These are phyloP conservation scores for Russula foetens DNA, from an alignment of 768 basidiomycete genomes.

Conservation along the genomic window DNA sequence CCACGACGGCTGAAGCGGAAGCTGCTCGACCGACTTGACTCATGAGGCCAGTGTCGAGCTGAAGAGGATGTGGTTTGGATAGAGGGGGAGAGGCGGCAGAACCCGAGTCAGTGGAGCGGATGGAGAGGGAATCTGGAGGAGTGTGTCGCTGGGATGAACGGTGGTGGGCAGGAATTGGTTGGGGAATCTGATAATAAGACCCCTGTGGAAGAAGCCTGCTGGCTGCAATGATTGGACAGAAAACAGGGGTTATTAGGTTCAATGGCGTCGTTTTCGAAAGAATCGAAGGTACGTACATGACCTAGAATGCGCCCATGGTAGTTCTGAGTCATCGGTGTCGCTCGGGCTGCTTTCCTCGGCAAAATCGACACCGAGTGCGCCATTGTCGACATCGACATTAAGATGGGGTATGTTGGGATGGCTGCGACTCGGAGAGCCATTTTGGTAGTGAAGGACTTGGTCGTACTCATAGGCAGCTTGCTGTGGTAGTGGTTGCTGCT, in stretches of 20 bases:
- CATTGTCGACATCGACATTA: constrained; percentile 48
- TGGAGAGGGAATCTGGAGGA: constrained; percentile 31
- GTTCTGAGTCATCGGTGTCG: constrained; percentile 46
- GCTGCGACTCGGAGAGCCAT: constrained; percentile 24
- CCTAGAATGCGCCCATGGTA: constrained; percentile 39
- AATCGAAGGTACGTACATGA: constrained; percentile 15
- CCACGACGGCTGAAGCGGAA: constrained; percentile 34
- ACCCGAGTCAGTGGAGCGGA: constrained; percentile 32
- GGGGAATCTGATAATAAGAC: constrained; percentile 2
- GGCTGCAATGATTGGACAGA: neutral
- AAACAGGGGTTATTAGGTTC: neutral
- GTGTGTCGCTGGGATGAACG: constrained; percentile 16
- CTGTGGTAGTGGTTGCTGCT: constrained; percentile 16
- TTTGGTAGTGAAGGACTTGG: constrained; percentile 17
- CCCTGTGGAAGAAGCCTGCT: constrained; percentile 2
- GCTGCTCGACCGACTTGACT: constrained; percentile 18
- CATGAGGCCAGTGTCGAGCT: constrained; percentile 46
- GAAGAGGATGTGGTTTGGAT: constrained; percentile 42
- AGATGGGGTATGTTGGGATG: constrained; percentile 31
- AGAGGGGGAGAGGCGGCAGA: constrained; percentile 21
- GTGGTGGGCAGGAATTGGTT: constrained; percentile 17
- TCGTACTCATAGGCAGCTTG: constrained; percentile 21
- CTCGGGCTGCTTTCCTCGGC: constrained; percentile 29
- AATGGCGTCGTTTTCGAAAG: neutral
- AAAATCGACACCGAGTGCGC: constrained; percentile 53